Percentiles rank a stretch among this genome's conserved stretches.
Conservation (phyloP, 129 eudicot species). For the Lactuca saligna region DNA sequence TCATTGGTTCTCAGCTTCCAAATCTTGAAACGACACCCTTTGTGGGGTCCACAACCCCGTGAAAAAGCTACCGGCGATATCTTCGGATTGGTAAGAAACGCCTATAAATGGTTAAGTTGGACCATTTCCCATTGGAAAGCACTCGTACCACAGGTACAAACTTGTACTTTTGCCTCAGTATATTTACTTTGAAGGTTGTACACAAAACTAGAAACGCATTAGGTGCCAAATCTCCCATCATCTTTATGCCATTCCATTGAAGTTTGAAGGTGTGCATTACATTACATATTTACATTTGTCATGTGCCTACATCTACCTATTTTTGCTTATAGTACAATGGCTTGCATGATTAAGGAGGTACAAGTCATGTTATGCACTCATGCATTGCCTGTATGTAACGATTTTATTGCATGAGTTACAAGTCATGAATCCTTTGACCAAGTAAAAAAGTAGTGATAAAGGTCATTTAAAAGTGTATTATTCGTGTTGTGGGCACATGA, state of each 20-base stretch:
- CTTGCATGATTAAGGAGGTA: slow-evolving; percentile 14
- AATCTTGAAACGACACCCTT: slow-evolving; percentile 16
- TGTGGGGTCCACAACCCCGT: slow-evolving; percentile 9
- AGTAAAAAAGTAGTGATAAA: slow-evolving; percentile 12
- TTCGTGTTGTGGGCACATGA: slow-evolving; percentile 37
- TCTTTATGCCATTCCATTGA: slow-evolving; percentile 31
- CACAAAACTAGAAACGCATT: slow-evolving; percentile 39
- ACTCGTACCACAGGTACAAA: slow-evolving; percentile 23
- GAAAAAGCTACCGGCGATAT: background rate
- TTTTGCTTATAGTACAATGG: slow-evolving; percentile 29
- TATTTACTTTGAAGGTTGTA: slow-evolving; percentile 33
- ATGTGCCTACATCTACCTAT: slow-evolving; percentile 33
- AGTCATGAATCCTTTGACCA: slow-evolving; percentile 11
- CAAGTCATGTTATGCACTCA: slow-evolving; percentile 22
- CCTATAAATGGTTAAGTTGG: slow-evolving; percentile 26
- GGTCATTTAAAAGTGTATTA: slow-evolving; percentile 28
- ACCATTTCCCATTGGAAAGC: slow-evolving; percentile 11
- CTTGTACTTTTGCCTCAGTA: slow-evolving; percentile 30
- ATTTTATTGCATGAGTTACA: slow-evolving; percentile 23
- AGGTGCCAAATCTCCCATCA: slow-evolving; percentile 39
- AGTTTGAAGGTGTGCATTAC: slow-evolving; percentile 19
- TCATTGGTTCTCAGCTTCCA: background rate
- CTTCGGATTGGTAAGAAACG: slow-evolving; percentile 14
- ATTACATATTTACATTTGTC: background rate
- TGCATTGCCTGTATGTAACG: slow-evolving; percentile 15